Base-by-base conservation (phyloP, 176 grass and related monocot species). In the Hsuehochloa calcarea region DNA sequence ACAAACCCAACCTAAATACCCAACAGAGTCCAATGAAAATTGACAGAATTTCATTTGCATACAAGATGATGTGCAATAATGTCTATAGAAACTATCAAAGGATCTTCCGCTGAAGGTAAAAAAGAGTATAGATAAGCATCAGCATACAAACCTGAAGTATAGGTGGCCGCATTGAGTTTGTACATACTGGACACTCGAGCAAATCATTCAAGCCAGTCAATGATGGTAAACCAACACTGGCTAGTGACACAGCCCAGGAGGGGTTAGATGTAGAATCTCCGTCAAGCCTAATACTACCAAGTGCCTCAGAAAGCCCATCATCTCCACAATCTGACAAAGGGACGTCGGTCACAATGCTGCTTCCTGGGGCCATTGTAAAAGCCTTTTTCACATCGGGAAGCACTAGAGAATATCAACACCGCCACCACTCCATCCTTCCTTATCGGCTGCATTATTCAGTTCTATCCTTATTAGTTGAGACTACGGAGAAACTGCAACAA, bases 161-260 rank as follows among this genome's bases (percentile, higher is more conserved):
- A 75, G 87, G 91, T 52, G 91, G 91, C 29, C 77, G 84, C 91
- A 92, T 92, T 17, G 91, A 92, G 43, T 92, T 89, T 70, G 91
- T 87, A 76, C 91, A 92, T 9, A 92, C 87, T 68, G 91, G 91
- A 35, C 87, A 92, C 12, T 92, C 80, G 1, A 92, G 87, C 69
- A 92, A n/a, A 79, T 92, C 91, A 78, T 90, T 89, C 70, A 92
- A 83, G 56, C 87, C 84, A 74, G 49, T 74, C 25, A 87, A 44
- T 27, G 91, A 90, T 61, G 91, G 85, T 39, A 93, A 23, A 40
- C 85, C 91, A 40, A 65, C 85, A 46, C 68, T 90, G 61, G 64
- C 25, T 70, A 87, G 81, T 29, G 82, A 85, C 3, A 49, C 17
- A 38, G 88, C 67, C 73, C 88, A 90, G 20, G 91, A 93, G 5